Evolutionary conservation across 2,329 filamentous ascomycete species (phyloP).

Genomic region (Tolypocladium album): DNA sequence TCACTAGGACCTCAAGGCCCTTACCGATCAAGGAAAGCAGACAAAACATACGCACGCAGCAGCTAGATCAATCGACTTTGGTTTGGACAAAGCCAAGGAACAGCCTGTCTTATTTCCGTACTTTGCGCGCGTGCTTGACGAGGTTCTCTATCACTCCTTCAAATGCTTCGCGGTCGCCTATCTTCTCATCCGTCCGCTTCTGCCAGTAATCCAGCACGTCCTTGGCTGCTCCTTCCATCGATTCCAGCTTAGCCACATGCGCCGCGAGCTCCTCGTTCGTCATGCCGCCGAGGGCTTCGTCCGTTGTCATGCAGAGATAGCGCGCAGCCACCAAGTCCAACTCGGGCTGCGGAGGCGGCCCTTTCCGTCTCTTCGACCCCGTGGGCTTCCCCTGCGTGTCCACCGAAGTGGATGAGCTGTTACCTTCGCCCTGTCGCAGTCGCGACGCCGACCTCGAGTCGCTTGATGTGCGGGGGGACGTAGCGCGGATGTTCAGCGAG

Average conservation of each 20-base stretch:
- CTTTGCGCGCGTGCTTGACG: slow-evolving; percentile 80
- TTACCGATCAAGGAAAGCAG: neutral
- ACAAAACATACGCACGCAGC: slow-evolving; percentile 4
- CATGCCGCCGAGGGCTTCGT: slow-evolving; percentile 70
- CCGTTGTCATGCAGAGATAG: slow-evolving; percentile 73
- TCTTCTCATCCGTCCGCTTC: slow-evolving; percentile 71
- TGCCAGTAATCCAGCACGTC: slow-evolving; percentile 83
- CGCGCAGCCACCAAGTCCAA: slow-evolving; percentile 71
- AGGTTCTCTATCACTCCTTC: slow-evolving; percentile 96
- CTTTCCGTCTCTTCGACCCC: slow-evolving; percentile 34
- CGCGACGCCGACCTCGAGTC: slow-evolving; percentile 40
- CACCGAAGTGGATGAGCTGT: slow-evolving; percentile 46
- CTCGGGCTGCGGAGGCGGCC: slow-evolving; percentile 58
- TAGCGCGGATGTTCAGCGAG: slow-evolving; percentile 62
- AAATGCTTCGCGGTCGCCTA: slow-evolving; percentile 86
- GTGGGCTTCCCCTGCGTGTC: slow-evolving; percentile 47
- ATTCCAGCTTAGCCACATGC: slow-evolving; percentile 61
- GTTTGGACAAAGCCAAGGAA: slow-evolving; percentile 4
- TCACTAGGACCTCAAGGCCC: neutral
- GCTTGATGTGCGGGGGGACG: slow-evolving; percentile 42
- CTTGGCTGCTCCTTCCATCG: slow-evolving; percentile 59
- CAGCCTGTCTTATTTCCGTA: slow-evolving; percentile 51
- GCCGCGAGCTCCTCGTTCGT: slow-evolving; percentile 63
- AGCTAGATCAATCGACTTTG: slow-evolving; percentile 11
- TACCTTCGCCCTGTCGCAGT: slow-evolving; percentile 35